A percentile compares a stretch with the other conserved stretches of the same genome.
Evolutionary conservation across 805 yeast genomes (phyloP).

Genomic region (Teunomyces gatunensis): DNA sequence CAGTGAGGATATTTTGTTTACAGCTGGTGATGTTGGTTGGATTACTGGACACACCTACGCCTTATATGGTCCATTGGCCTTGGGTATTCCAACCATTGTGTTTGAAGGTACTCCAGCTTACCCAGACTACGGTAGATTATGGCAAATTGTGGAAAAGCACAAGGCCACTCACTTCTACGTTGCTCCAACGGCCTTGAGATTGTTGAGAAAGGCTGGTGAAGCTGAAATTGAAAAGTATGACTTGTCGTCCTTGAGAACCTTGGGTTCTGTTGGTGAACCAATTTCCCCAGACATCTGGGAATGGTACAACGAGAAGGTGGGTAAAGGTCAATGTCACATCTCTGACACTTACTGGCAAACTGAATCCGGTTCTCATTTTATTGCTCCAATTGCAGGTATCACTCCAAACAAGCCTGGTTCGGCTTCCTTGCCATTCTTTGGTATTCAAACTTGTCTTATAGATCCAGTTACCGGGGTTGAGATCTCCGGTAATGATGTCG

Average conservation of each 20-base stretch:
- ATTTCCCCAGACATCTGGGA: constrained; percentile 86
- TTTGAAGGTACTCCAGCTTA: constrained; percentile 88
- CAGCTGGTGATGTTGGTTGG: constrained; percentile 93
- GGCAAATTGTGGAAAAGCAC: constrained; percentile 72
- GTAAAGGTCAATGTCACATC: constrained; percentile 66
- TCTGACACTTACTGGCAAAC: constrained; percentile 91
- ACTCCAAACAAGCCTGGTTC: constrained; percentile 85
- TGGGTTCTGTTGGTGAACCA: constrained; percentile 87
- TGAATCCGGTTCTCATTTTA: constrained; percentile 78
- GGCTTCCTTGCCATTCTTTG: constrained; percentile 82
- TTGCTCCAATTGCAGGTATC: constrained; percentile 71
- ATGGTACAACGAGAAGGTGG: constrained; percentile 75
- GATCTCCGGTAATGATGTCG: constrained; percentile 64
- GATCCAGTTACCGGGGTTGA: constrained; percentile 77
- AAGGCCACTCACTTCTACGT: constrained; percentile 77
- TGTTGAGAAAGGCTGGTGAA: constrained; percentile 74
- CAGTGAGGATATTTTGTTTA: constrained; percentile 69
- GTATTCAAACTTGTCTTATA: constrained; percentile 68
- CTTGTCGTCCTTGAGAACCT: constrained; percentile 60
- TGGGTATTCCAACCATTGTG: constrained; percentile 76
- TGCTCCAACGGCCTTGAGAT: constrained; percentile 81
- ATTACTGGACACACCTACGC: constrained; percentile 86
- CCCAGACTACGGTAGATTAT: constrained; percentile 76
- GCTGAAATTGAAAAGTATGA: constrained; percentile 58
- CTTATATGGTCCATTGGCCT: constrained; percentile 73